These are phyloP conservation scores for Cicer arietinum DNA, from an alignment of 306 rosid species.

Conservation along the genomic window DNA sequence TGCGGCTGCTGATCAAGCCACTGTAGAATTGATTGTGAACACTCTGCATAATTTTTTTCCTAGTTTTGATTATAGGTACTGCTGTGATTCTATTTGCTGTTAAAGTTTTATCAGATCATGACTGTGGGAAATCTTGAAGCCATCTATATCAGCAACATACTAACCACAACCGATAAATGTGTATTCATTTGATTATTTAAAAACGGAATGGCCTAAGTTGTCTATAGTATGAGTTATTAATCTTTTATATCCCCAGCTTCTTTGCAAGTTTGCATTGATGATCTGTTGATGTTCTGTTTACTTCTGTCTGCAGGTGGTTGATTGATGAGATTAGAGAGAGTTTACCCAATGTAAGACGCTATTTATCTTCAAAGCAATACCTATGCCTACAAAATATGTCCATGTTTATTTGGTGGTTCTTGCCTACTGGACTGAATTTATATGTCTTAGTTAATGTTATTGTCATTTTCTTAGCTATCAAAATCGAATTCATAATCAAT, in stretches of 20 bases:
- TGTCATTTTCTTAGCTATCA: background rate
- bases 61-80: constrained; percentile 89
- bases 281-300: constrained; percentile 38
- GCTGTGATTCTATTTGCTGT: constrained; percentile 17
- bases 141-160: constrained; percentile 39
- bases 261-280: constrained; percentile 34
- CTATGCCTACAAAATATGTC: constrained; percentile 31
- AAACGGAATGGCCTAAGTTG: constrained; percentile 31
- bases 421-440: background rate
- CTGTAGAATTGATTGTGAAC: constrained; percentile 83
- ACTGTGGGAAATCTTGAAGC: constrained; percentile 31
- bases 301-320: constrained; percentile 77
- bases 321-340: constrained; percentile 88
- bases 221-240: background rate
- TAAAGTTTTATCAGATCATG: constrained; percentile 27
- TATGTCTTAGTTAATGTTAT: constrained; percentile 7
- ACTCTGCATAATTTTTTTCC: constrained; percentile 78
- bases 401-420: constrained; percentile 25
- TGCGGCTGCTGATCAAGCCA: constrained; percentile 92
- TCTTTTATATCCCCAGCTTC: constrained; percentile 27
- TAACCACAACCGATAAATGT: constrained; percentile 32
- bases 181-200: constrained; percentile 21
- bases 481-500: background rate
- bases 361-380: constrained; percentile 44
- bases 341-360: constrained; percentile 77